A percentile compares a stretch with the other conserved stretches of the same genome.
Conservation (phyloP, 2,329 filamentous ascomycete genomes). For the Talaromyces sp. region DNA sequence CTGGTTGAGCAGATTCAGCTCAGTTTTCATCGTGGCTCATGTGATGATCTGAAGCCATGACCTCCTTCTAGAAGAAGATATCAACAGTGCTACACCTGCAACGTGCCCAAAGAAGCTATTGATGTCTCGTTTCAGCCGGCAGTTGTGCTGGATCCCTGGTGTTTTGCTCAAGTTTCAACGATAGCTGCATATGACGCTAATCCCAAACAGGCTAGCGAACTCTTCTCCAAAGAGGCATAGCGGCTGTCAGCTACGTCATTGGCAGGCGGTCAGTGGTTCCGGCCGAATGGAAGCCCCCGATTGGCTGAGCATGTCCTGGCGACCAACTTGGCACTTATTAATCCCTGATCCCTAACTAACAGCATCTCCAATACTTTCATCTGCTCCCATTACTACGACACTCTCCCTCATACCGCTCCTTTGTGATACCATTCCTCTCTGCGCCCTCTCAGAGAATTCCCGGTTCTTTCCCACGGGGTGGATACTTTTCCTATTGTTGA, state of each 20-base stretch:
- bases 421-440: background rate
- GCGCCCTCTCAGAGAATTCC: too few relatives aligned
- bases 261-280: constrained; percentile 6
- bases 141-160: background rate
- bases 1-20: background rate
- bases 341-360: background rate
- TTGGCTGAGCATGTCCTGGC: background rate
- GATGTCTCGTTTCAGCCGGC: background rate
- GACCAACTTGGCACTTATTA: background rate
- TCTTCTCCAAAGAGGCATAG: background rate
- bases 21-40: background rate
- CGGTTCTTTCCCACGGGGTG: background rate
- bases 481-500: background rate
- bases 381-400: background rate
- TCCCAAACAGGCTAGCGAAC: background rate
- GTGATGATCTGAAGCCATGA: background rate
- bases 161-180: background rate
- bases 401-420: background rate
- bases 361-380: background rate
- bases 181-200: background rate
- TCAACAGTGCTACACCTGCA: background rate
- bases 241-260: constrained; percentile 10
- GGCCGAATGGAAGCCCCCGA: background rate
- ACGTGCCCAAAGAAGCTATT: background rate
- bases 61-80: background rate